Evolutionary conservation across 2,329 filamentous ascomycete genomes (phyloP), one percentile per base, ranked within the genome.

Genomic region (Paecilomyces formosus): DNA sequence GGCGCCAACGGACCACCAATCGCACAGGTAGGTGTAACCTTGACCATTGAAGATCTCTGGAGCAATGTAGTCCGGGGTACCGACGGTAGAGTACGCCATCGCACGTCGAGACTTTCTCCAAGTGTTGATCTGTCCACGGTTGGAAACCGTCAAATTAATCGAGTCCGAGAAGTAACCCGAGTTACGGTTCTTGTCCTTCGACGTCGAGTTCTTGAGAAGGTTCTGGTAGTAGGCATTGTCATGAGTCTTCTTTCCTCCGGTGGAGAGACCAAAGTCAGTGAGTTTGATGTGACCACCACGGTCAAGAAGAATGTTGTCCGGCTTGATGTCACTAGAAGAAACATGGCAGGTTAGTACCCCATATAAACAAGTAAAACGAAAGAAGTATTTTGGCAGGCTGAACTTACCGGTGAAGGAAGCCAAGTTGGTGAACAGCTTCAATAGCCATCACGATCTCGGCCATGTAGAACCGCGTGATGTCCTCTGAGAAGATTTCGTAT

Each of bases 381-480:
- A 50, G 18, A 30, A 45, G 7, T 4, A n/a, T 2, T 15, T 4
- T 21, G 53, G 45, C 31, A 35, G 24, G 30, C 15, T n/a, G 30
- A 54, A 73, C 88, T 66, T 81, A 96, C 92, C 94, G 91, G 80
- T 99, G 94, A 63, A 99, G 96, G 78, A 97, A 99, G 62, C 94
- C 94, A 64, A 97, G 84, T 75, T 96, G 96, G 77, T 99, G 94
- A 50, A 99, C 94, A 13, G 94, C 94, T 72, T 99, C 94, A 65
- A 99, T 97, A n/a, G 94, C 94, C 71, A 97, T 83, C 24, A 96
- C 90, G 68, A 97, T 93, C 75, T 99, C 93, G 24, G 94, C 94
- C 85, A 99, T 99, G 77, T 99, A 99, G 77, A 99, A 99, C 18
- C 94, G 87, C 30, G 94, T 99, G 65, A 99, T 97, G 66, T 99